Evolutionary conservation across 2,329 filamentous ascomycete species (phyloP).

Genomic region (Venturia asperata): DNA sequence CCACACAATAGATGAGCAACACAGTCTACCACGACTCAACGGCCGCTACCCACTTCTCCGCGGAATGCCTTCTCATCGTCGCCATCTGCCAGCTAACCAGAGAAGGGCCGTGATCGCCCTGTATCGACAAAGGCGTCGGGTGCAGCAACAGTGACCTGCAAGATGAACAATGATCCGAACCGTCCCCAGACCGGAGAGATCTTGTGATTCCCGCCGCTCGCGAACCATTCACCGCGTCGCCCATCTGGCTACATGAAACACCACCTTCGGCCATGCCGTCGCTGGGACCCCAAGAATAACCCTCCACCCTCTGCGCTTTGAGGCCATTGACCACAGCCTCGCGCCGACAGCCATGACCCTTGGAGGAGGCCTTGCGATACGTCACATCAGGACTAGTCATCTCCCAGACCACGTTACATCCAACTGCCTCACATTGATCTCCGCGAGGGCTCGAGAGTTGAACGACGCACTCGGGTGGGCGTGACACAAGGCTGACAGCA

Average conservation of each 20-base stretch:
- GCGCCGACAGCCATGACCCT: neutral
- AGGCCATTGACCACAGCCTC: neutral
- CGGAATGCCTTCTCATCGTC: neutral
- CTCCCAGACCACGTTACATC: too few species aligned
- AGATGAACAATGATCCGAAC: too few species aligned
- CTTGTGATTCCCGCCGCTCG: neutral
- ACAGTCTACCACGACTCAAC: too few species aligned
- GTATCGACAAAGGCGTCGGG: too few species aligned
- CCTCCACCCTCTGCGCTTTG: too few species aligned
- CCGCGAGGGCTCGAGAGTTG: neutral
- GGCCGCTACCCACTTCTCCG: neutral
- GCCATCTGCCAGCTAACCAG: neutral
- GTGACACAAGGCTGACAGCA: neutral
- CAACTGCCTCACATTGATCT: neutral
- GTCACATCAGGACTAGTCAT: neutral
- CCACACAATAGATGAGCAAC: neutral
- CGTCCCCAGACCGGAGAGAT: neutral
- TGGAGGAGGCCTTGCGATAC: neutral
- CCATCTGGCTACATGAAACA: neutral
- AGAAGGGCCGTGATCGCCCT: too few species aligned
- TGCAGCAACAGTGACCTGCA: too few species aligned
- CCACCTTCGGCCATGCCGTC: too few species aligned
- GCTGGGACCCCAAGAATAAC: too few species aligned
- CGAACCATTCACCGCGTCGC: neutral
- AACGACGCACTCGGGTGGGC: neutral